Evolutionary conservation across 2,329 filamentous ascomycete species (phyloP).

Genomic region (Fusarium sp.): DNA sequence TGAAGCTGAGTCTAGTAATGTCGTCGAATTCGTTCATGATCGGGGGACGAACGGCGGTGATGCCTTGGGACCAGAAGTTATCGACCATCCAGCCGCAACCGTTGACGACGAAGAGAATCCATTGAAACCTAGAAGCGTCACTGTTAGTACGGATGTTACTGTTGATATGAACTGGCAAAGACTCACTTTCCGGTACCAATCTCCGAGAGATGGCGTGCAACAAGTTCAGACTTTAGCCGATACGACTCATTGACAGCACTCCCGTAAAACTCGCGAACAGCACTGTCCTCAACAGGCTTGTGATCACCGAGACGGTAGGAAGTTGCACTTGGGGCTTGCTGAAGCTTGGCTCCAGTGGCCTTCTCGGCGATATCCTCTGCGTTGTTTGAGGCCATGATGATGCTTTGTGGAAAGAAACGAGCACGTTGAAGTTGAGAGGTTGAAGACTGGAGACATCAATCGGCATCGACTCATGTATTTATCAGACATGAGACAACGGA

Average conservation of each 20-base stretch:
- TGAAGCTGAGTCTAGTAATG: slow-evolving; percentile 45
- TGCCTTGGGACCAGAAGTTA: slow-evolving; percentile 50
- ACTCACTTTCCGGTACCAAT: slow-evolving; percentile 6
- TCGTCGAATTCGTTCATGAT: slow-evolving; percentile 51
- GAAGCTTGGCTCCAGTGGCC: neutral
- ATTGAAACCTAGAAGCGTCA: slow-evolving; percentile 48
- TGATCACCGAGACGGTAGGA: neutral
- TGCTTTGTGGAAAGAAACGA: neutral
- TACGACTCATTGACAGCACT: slow-evolving; percentile 7
- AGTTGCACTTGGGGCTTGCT: neutral
- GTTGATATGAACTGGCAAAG: accelerated
- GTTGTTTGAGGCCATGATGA: neutral
- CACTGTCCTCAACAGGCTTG: neutral
- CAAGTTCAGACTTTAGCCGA: slow-evolving; percentile 1
- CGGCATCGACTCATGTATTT: neutral
- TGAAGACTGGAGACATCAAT: neutral
- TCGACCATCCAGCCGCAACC: slow-evolving; percentile 57
- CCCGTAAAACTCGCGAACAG: neutral
- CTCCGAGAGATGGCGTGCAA: neutral
- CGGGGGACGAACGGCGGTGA: slow-evolving; percentile 48
- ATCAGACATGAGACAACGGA: neutral
- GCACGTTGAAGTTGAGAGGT: neutral
- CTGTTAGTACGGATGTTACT: neutral
- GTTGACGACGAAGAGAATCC: slow-evolving; percentile 57
- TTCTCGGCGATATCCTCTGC: neutral